Evolutionary conservation across 2,329 filamentous ascomycete genomes (phyloP), one percentile per base, ranked within the genome.

Genomic region (Sporothrix brunneoviolacea): DNA sequence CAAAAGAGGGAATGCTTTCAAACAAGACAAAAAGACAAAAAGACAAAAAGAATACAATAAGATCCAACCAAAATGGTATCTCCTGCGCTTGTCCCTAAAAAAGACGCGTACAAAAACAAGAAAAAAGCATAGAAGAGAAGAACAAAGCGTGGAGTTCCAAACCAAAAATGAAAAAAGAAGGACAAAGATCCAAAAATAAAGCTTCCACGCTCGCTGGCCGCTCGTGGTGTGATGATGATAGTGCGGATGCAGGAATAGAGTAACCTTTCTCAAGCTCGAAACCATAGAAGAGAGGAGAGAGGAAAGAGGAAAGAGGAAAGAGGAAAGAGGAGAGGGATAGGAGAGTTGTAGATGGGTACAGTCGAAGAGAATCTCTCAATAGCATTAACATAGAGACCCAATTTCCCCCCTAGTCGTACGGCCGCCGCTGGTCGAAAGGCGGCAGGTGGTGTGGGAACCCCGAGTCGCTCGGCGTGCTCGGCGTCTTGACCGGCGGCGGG

Each of bases 391-490:
- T n/a, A n/a, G n/a, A n/a, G n/a, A n/a, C n/a, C 8, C 30, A 36
- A 8, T 9, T 3, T 21, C 8, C 21, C 9, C 16, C n/a, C 16
- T 19, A 41, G 1, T 19, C 40, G 4, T 40, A 28, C 32, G 30
- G 32, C 33, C 53, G 38, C n/a, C 30, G 51, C 22, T 40, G 38
- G 5, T 47, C 38, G 18, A 35, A 51, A 16, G 42, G 37, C 9
- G 53, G 55, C 21, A 51, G 39, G 33, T 52, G 45, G 18, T 53
- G 41, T 1, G 53, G 48, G 27, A 55, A 55, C 3, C 36, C 43
- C 5, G 44, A 12, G 18, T 55, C 53, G 48, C 43, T 50, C 22
- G 53, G 48, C 18, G 55, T 55, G 27, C 42, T 57, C 28, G 51
- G 53, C 2, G 37, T 45, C 46, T 55, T 55, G 50, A 53, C 44